These are phyloP conservation scores for Erythrobasidium hasegawianum DNA, from an alignment of 1,284 basidiomycete species.

Conservation along the genomic window DNA sequence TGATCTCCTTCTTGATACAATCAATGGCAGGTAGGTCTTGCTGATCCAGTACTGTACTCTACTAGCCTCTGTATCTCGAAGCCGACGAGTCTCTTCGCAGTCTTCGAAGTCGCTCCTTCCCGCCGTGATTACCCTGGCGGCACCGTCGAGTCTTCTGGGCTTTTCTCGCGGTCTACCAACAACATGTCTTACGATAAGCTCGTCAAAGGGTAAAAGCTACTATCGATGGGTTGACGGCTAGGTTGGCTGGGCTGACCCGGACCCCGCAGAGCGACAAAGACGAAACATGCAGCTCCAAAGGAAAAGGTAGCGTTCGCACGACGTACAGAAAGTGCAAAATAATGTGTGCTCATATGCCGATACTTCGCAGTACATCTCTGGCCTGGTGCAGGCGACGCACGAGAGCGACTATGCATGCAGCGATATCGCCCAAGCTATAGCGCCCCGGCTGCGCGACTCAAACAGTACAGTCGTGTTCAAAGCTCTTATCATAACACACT, in stretches of 20 bases:
- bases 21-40: background rate
- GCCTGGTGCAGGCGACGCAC: constrained; percentile 91
- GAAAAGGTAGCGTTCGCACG: constrained; percentile 62
- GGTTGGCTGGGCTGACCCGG: background rate
- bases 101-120: too few species aligned
- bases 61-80: too few species aligned
- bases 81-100: too few species aligned
- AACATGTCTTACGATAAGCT: constrained; percentile 59
- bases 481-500: constrained; percentile 88
- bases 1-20: too few species aligned
- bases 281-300: constrained; percentile 88
- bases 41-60: background rate
- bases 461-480: constrained; percentile 95
- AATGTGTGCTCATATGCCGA: background rate
- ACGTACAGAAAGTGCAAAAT: background rate
- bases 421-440: constrained; percentile 84
- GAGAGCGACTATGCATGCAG: constrained; percentile 83
- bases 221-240: constrained; percentile 53
- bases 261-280: constrained; percentile 57
- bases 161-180: background rate
- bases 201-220: constrained; percentile 63
- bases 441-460: constrained; percentile 77
- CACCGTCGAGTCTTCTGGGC: too few species aligned
- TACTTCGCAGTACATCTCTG: constrained; percentile 59
- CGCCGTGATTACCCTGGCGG: too few species aligned